Base-by-base conservation (phyloP, 352 stramenopile species). In the Elongisporangium undulatum region DNA sequence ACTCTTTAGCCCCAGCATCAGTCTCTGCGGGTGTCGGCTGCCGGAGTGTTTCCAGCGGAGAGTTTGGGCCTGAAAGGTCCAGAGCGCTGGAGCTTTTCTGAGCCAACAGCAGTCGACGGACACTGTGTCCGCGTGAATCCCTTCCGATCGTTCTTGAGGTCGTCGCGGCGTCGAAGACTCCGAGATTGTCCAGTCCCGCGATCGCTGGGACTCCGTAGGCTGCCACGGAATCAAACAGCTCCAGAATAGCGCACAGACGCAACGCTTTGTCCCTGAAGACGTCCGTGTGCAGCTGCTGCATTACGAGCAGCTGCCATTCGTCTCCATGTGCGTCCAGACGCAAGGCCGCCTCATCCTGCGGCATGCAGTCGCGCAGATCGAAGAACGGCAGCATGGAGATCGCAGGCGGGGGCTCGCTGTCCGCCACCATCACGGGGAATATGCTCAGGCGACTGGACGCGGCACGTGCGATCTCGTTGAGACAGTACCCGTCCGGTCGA, bases 341-440 rank as follows among this genome's bases (percentile, higher is more conserved):
- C 2, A 76, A 56, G 41, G 69, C 53, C 1, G 61, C 64, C 0
- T 49, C 16, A 20, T 72, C 59, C 8, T 51, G 62, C 6, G 82
- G 82, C 26, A 92, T 75, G 53, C 82, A 90, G 51, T 89, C 79
- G 15, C 77, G 74, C 59, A 92, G 59, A 53, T 92, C 78, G 63
- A 92, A 92, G 67, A 79, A 90, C 39, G 82, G 82, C 21, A 92
- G 68, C 71, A 92, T 86, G 1, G 64, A 63, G 58, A 90, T 88
- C 34, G 75, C 72, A n/a, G 81, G 79, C 12, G 79, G 80, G 12
- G 82, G 82, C 20, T 79, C 73, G 53, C 80, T 90, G 26, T 90
- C 79, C 0, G 67, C 77, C 45, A 92, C 72, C 54, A 92, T 64
- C 12, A 87, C 80, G 3, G 80, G 82, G 49, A 92, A 92, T 59